Evolutionary conservation across 1,284 basidiomycete species (phyloP), one percentile per base, ranked within the genome.

Genomic region (Takashimella tepidaria): DNA sequence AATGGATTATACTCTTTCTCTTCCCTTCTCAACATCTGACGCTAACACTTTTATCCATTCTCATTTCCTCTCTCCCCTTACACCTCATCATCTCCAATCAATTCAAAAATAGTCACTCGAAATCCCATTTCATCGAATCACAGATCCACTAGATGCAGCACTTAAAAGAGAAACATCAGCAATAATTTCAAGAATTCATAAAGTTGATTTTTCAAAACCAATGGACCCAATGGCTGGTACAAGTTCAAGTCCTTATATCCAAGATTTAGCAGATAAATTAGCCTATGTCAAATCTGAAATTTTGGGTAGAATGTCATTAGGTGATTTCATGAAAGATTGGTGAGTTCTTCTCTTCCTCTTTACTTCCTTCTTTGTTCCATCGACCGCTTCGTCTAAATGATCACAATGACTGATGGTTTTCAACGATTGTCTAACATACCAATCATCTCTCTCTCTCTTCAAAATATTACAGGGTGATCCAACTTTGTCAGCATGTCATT

Each of bases 261-360:
- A 88, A 66, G 92, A 95, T 57, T 78, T 96, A 54, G 82, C 84
- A 16, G 90, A 92, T 58, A 93, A 92, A 75, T 77, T 97, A 47
- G 76, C 79, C 3, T 92, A 88, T 68, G 78, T 93, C 57, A 87
- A 88, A 69, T 73, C 76, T 16, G 89, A 92, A 66, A 73, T 96
- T 16, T 72, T 95, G 13, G 81, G 77, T 45, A 82, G 83, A 57
- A 88, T 86, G 72, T 79, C 76, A 53, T 78, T 90, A 13, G 87
- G 86, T 0, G 87, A 89, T 19, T 79, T 82, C 41, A 81, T 80
- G 52, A 80, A 82, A 53, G 80, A 82, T 61, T 92, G 90, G 90
- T 91, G 55, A 55, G 82, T 72, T 20, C 13, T 23, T n/a, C n/a
- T n/a, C n/a, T n/a, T n/a, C n/a, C n/a, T n/a, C n/a, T n/a, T n/a